Evolutionary conservation across 2,329 filamentous ascomycete genomes (phyloP).

Genomic region (Elsinoe arachidis): DNA sequence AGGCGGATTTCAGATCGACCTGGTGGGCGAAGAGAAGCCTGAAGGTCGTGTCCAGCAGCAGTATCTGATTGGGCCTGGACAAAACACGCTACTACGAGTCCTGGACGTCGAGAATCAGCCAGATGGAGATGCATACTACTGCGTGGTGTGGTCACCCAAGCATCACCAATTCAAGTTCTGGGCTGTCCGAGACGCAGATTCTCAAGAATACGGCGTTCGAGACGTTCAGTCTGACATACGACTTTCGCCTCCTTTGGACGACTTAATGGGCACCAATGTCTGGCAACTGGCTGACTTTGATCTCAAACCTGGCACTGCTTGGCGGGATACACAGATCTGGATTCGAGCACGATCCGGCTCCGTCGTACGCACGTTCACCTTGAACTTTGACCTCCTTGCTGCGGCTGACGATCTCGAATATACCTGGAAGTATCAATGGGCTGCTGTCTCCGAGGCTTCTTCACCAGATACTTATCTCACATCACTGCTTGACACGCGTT

Average conservation of each 20-base stretch:
- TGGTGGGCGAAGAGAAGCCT: conserved; percentile 51
- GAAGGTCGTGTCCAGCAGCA: conserved; percentile 57
- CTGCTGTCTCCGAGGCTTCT: conserved; percentile 35
- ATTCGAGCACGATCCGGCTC: conserved; percentile 48
- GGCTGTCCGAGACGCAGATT: conserved; percentile 58
- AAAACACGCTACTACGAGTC: conserved; percentile 67
- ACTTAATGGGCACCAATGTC: conserved; percentile 42
- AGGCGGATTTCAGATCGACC: conserved; percentile 66
- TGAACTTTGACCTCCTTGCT: conserved; percentile 59
- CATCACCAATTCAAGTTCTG: conserved; percentile 94
- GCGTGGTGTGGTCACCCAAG: conserved; percentile 81
- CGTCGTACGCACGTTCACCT: conserved; percentile 55
- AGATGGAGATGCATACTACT: conserved; percentile 46
- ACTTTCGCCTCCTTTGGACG: conserved; percentile 54
- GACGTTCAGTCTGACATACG: conserved; percentile 59
- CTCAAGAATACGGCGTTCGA: conserved; percentile 51
- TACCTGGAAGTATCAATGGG: conserved; percentile 55
- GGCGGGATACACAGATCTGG: conserved; percentile 38
- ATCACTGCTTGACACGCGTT: conserved; percentile 26
- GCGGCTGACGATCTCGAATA: conserved; percentile 51
- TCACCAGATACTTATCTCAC: conserved; percentile 34
- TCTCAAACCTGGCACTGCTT: conserved; percentile 31
- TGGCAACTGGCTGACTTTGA: conserved; percentile 44
- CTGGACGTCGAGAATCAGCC: conserved; percentile 54
- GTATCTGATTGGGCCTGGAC: conserved; percentile 70